Conservation (phyloP, 1,284 basidiomycete species). For the Leccinum pallidistipes region DNA sequence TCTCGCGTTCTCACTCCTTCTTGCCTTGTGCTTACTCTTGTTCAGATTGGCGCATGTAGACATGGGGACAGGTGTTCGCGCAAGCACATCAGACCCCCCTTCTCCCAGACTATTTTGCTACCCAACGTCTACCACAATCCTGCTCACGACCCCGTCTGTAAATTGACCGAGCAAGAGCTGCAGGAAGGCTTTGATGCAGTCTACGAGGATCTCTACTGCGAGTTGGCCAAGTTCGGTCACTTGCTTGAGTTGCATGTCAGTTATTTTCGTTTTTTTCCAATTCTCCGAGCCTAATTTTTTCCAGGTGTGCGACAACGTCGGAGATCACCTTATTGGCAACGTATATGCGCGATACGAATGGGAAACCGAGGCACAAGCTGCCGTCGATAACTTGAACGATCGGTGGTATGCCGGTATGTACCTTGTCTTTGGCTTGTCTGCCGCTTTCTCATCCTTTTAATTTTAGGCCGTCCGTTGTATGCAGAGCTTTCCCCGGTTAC, state of each 20-base stretch:
- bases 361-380: conserved; percentile 96
- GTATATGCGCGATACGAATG: conserved; percentile 98
- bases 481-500: conserved; percentile 99
- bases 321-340: conserved; percentile 98
- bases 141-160: conserved; percentile 87
- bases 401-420: conserved; percentile 94
- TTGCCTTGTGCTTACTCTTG: conserved; percentile 9
- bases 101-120: conserved; percentile 95
- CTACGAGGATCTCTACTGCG: conserved; percentile 93
- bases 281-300: neutral
- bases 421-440: neutral
- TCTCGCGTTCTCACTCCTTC: conserved; percentile 7
- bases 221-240: conserved; percentile 93
- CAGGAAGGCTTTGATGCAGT: conserved; percentile 97
- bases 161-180: conserved; percentile 82
- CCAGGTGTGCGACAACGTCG: conserved; percentile 97
- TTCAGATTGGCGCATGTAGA: conserved; percentile 89
- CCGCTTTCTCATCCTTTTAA: conserved; percentile 5
- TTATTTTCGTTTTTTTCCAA: conserved; percentile 17
- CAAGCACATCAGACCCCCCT: conserved; percentile 97
- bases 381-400: conserved; percentile 92
- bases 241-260: conserved; percentile 92
- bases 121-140: conserved; percentile 99
- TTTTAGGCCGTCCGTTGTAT: conserved; percentile 86
- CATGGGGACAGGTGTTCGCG: conserved; percentile 96